Percentiles rank a stretch among this genome's conserved stretches.
phyloP scores from a whole-genome alignment of 1,284 basidiomycete species.

The Heterobasidion annosum region DNA sequence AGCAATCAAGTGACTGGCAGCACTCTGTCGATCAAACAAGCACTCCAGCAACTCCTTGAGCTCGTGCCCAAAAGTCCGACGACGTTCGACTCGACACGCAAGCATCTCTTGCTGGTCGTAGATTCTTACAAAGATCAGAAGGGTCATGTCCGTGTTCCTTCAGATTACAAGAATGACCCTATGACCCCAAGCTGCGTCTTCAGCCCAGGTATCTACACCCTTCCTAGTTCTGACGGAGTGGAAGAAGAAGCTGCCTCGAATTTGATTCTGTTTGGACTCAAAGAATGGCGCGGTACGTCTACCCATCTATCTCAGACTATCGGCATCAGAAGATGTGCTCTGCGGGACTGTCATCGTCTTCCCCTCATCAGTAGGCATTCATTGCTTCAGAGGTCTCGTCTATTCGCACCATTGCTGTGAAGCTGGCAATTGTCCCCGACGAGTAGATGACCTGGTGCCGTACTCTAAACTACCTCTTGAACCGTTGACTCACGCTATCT shows the following conservation, averaged over 20 bases:
- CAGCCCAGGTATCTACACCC: slow-evolving; percentile 26
- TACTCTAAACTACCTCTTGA: no score
- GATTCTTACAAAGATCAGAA: slow-evolving; percentile 22
- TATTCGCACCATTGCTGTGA: no score
- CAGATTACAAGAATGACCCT: slow-evolving; percentile 31
- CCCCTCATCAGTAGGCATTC: background rate
- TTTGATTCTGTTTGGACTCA: slow-evolving; percentile 37
- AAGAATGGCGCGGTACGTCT: slow-evolving; percentile 39
- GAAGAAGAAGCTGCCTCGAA: slow-evolving; percentile 15
- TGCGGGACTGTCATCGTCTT: background rate
- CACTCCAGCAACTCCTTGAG: slow-evolving; percentile 21
- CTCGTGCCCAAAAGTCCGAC: slow-evolving; percentile 6
- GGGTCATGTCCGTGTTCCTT: slow-evolving; percentile 14
- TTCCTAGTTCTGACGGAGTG: slow-evolving; percentile 24
- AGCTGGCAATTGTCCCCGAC: no score
- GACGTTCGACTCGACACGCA: slow-evolving; percentile 5
- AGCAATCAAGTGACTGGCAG: no score
- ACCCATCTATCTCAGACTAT: background rate
- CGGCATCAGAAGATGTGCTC: background rate
- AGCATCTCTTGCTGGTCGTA: slow-evolving; percentile 42
- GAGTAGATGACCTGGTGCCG: background rate
- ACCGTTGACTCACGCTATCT: background rate
- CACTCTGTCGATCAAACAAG: slow-evolving; percentile 4
- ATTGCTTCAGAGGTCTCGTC: background rate
- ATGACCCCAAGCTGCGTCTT: slow-evolving; percentile 37